Conservation (phyloP, 2,329 filamentous ascomycete genomes). For the Trichoderma oligosporum region DNA sequence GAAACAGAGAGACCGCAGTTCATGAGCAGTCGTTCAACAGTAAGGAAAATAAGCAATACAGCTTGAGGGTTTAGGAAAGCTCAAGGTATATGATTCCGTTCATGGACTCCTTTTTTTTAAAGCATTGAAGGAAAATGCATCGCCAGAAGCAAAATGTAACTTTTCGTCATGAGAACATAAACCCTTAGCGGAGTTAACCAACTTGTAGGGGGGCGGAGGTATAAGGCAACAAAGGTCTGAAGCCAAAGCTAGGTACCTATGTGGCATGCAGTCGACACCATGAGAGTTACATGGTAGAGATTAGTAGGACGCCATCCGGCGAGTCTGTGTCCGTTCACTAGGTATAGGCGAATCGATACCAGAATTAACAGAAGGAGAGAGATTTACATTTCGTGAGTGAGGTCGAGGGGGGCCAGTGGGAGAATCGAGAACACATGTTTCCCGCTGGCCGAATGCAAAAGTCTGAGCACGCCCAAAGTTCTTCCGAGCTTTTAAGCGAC, state of each 20-base stretch:
- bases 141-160: conserved; percentile 7
- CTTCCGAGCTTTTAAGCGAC: conserved; percentile 83
- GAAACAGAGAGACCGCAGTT: not conserved
- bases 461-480: conserved; percentile 86
- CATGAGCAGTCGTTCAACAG: not conserved
- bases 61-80: conserved; percentile 1
- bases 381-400: conserved; percentile 33
- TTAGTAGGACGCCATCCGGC: conserved; percentile 64
- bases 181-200: not conserved
- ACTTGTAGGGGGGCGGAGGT: not conserved
- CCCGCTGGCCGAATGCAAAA: conserved; percentile 84
- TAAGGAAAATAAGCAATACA: conserved; percentile 10
- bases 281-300: not conserved
- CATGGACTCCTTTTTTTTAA: not conserved
- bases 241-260: not conserved
- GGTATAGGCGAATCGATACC: conserved; percentile 44
- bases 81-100: not conserved
- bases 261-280: not conserved
- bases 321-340: conserved; percentile 46
- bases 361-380: conserved; percentile 40
- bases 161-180: not conserved
- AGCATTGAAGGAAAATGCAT: conserved; percentile 3
- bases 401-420: conserved; percentile 52
- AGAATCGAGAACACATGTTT: conserved; percentile 53
- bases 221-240: not conserved